Conservation (phyloP, 2,329 filamentous ascomycete genomes). For the Escovopsis weberi region DNA sequence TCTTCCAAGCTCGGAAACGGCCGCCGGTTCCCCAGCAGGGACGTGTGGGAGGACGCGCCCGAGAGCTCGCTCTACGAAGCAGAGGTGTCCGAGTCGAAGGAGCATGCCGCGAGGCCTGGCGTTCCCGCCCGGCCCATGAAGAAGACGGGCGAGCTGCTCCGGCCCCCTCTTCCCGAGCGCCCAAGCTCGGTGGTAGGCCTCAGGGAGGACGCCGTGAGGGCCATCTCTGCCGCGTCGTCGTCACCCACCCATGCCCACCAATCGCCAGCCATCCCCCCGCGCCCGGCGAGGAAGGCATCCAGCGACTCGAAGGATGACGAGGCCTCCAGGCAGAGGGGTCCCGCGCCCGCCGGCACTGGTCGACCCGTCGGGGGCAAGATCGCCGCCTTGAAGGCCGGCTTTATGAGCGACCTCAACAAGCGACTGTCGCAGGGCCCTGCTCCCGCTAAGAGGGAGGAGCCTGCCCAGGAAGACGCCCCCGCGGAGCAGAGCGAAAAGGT, state of each 20-base stretch:
- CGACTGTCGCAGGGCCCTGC: conserved; percentile 78
- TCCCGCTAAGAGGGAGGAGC: conserved; percentile 56
- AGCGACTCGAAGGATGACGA: conserved; percentile 27
- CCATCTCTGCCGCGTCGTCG: conserved; percentile 23
- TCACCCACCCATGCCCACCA: conserved; percentile 32
- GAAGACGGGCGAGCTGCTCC: conserved; percentile 23
- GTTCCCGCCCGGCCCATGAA: conserved; percentile 19
- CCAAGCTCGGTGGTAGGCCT: conserved; percentile 34
- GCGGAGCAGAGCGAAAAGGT: conserved; percentile 51
- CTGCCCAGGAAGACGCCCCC: conserved; percentile 37
- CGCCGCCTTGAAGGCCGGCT: conserved; percentile 76
- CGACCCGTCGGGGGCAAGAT: conserved; percentile 75
- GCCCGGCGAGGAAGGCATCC: conserved; percentile 40
- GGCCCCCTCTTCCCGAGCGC: conserved; percentile 34
- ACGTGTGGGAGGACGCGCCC: conserved; percentile 90
- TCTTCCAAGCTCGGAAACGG: conserved; percentile 39
- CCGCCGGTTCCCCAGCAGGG: conserved; percentile 73
- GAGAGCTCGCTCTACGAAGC: conserved; percentile 70
- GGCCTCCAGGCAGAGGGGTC: conserved; percentile 30
- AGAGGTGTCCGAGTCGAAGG: conserved; percentile 38
- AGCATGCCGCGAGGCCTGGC: conserved; percentile 11
- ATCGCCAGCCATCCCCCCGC: conserved; percentile 46
- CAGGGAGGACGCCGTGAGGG: conserved; percentile 18
- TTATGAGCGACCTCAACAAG: conserved; percentile 86
- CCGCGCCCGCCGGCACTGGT: conserved; percentile 68